Conservation (phyloP, 2,329 filamentous ascomycete genomes). For the Penicillium nordicum region DNA sequence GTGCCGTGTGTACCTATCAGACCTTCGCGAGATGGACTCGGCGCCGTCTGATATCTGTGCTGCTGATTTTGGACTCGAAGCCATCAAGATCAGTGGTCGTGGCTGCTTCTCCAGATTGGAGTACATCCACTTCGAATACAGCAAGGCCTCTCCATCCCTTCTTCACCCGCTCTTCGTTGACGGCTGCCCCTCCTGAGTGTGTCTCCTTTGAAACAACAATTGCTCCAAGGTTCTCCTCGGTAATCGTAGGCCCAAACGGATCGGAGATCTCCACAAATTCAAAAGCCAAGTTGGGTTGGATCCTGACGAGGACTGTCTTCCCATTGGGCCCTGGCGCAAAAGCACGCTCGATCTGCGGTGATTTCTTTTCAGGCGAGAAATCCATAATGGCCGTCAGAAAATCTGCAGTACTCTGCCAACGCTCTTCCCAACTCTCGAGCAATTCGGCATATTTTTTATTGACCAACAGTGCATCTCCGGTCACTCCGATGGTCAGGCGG, state of each 20-base stretch:
- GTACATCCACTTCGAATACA: constrained; percentile 84
- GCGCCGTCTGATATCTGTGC: constrained; percentile 71
- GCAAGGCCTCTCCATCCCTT: constrained; percentile 73
- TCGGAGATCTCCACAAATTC: constrained; percentile 84
- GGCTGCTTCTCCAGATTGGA: constrained; percentile 60
- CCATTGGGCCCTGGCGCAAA: constrained; percentile 39
- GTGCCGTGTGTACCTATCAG: constrained; percentile 9
- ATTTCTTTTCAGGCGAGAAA: constrained; percentile 48
- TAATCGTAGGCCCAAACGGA: constrained; percentile 85
- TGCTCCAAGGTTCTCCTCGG: constrained; percentile 71
- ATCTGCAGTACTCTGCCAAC: constrained; percentile 64
- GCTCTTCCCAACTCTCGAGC: constrained; percentile 74
- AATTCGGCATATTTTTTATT: constrained; percentile 85
- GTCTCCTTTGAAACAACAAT: constrained; percentile 89
- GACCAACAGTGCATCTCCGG: constrained; percentile 76
- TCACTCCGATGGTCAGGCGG: constrained; percentile 77
- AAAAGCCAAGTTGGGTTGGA: constrained; percentile 63
- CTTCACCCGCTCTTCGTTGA: constrained; percentile 76
- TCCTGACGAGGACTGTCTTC: constrained; percentile 41
- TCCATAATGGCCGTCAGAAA: constrained; percentile 66
- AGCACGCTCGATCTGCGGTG: constrained; percentile 31
- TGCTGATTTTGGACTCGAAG: constrained; percentile 85
- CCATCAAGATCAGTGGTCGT: constrained; percentile 50
- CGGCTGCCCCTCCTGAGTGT: constrained; percentile 72
- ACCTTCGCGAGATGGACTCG: constrained; percentile 39